These are phyloP conservation scores for Pseudonitzschia multistriata DNA, from an alignment of 108 stramenopile species.

Conservation along the genomic window DNA sequence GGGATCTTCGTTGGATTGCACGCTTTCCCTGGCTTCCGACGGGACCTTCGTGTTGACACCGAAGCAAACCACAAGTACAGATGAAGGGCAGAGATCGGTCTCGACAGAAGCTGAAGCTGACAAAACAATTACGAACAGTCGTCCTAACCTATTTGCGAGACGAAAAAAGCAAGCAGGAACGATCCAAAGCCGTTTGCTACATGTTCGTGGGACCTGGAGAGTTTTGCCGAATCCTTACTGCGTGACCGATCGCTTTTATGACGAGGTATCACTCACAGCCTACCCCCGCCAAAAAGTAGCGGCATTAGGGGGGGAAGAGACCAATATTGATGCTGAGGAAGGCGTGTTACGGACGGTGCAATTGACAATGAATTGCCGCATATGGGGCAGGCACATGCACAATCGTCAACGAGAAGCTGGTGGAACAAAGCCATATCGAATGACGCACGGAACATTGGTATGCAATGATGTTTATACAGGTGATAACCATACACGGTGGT, in stretches of 20 bases:
- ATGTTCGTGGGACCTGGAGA: slow-evolving; percentile 61
- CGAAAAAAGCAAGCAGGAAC: too few species aligned
- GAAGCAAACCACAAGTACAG: not conserved
- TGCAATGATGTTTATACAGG: not conserved
- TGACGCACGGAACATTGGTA: slow-evolving; percentile 31
- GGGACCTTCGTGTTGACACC: slow-evolving; percentile 44
- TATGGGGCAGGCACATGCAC: slow-evolving; percentile 22
- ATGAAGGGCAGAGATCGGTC: not conserved
- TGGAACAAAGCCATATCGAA: slow-evolving; percentile 4
- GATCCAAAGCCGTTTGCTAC: slow-evolving; percentile 8
- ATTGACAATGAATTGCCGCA: slow-evolving; percentile 16
- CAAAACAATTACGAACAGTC: not conserved
- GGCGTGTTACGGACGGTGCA: not conserved
- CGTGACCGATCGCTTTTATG: slow-evolving; percentile 77
- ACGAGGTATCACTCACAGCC: slow-evolving; percentile 57
- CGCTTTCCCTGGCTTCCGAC: slow-evolving; percentile 35
- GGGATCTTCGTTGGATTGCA: slow-evolving; percentile 25
- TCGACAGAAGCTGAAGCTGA: too few species aligned
- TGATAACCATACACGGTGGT: not conserved
- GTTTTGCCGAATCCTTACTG: slow-evolving; percentile 75
- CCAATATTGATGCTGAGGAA: not conserved
- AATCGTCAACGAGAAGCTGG: not conserved
- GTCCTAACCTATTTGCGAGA: not conserved
- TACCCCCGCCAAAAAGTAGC: slow-evolving; percentile 37
- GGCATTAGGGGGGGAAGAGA: not conserved